Percentiles rank a stretch among this genome's conserved stretches.
These are phyloP conservation scores for Aspergillus homomorphus DNA, from an alignment of 495 filamentous ascomycete genomes.

Conservation along the genomic window DNA sequence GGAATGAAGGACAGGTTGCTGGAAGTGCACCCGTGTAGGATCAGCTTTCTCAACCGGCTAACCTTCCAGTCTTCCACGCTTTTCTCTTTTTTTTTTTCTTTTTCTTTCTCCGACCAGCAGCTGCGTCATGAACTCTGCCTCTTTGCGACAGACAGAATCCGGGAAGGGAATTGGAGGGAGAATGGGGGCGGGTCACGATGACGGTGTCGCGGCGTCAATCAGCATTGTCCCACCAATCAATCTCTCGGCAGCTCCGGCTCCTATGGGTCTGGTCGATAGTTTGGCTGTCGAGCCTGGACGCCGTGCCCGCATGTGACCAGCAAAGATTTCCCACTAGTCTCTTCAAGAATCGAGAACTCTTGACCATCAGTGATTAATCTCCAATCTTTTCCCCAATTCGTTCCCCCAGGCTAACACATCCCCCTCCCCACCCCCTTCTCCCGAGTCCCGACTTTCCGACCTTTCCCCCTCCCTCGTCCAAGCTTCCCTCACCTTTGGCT, in stretches of 20 bases:
- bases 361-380: neutral
- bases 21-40: neutral
- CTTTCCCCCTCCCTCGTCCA: neutral
- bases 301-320: slow-evolving; percentile 34
- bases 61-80: slow-evolving; percentile 24
- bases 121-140: slow-evolving; percentile 23
- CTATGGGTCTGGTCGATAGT: slow-evolving; percentile 9
- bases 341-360: slow-evolving; percentile 2
- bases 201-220: slow-evolving; percentile 24
- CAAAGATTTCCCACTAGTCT: slow-evolving; percentile 30
- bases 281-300: slow-evolving; percentile 16
- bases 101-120: neutral
- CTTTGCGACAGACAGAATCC: slow-evolving; percentile 6
- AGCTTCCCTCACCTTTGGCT: neutral
- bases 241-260: slow-evolving; percentile 21
- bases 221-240: slow-evolving; percentile 39
- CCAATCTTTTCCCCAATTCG: neutral
- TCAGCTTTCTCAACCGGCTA: slow-evolving; percentile 20
- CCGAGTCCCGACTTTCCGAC: too few species aligned
- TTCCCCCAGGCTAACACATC: neutral
- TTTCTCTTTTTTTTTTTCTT: neutral
- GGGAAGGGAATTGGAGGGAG: slow-evolving; percentile 19
- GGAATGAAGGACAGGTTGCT: neutral
- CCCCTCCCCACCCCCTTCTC: neutral
- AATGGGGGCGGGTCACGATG: slow-evolving; percentile 25